Conservation (phyloP, 2,329 filamentous ascomycete genomes). For the Cercospora sp. region DNA sequence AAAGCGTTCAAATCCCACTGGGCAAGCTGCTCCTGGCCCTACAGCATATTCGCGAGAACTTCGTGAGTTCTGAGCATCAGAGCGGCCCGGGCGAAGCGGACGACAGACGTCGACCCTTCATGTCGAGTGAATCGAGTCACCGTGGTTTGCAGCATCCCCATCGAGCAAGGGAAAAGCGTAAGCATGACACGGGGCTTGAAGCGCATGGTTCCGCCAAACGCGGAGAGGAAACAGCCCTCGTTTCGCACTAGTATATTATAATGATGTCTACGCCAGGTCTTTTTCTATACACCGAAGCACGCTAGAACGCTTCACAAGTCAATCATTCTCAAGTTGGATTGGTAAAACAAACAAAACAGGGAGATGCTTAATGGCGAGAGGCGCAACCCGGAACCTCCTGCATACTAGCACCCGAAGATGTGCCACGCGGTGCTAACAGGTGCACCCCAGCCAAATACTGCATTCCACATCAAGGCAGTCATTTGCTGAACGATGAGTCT, state of each 20-base stretch:
- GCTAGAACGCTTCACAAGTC: background rate
- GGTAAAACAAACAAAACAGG: background rate
- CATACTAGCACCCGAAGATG: background rate
- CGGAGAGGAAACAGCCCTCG: background rate
- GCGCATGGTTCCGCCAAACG: background rate
- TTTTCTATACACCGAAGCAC: background rate
- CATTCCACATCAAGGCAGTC: background rate
- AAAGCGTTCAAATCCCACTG: background rate
- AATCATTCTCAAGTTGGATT: background rate
- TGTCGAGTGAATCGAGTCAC: background rate
- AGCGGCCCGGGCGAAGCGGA: background rate
- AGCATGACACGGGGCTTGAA: background rate
- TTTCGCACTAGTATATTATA: background rate
- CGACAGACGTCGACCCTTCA: background rate
- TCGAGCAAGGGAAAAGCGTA: background rate
- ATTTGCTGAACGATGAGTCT: background rate
- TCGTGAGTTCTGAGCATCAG: background rate
- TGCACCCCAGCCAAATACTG: conserved; percentile 5
- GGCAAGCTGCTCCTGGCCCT: background rate
- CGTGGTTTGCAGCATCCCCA: background rate
- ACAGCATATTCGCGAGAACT: background rate
- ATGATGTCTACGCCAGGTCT: background rate
- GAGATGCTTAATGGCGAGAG: background rate
- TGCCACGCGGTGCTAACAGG: background rate
- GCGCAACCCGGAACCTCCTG: background rate